phyloP scores from a whole-genome alignment of 441 rosid genomes.

The Euphorbia corollata region DNA sequence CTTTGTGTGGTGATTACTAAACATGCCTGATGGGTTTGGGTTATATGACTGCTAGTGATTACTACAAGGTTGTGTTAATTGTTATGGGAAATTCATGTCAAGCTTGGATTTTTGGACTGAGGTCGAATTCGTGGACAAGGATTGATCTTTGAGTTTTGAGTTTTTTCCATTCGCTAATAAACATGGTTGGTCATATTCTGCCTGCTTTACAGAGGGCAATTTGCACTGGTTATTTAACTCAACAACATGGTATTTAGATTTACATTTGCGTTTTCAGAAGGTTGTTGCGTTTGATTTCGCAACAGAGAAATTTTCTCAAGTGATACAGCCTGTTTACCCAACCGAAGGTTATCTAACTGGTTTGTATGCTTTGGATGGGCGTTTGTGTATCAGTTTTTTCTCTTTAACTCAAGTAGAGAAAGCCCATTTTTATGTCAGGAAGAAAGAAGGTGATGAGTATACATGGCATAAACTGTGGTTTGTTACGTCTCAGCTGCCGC shows the following conservation, averaged over 20 bases:
- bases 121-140: background rate
- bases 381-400: background rate
- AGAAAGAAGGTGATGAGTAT: background rate
- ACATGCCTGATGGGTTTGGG: background rate
- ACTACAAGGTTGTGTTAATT: background rate
- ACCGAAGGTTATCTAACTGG: background rate
- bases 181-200: background rate
- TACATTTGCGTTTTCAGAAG: too few relatives aligned
- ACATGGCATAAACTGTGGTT: background rate
- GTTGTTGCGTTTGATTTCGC: background rate
- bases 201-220: background rate
- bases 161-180: background rate
- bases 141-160: too few relatives aligned
- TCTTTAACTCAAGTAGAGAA: background rate
- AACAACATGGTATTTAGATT: too few relatives aligned
- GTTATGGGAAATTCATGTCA: too few relatives aligned
- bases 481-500: background rate
- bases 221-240: background rate
- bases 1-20: too few relatives aligned
- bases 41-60: background rate
- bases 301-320: background rate
- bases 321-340: background rate
- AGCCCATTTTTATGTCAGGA: background rate
- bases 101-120: slow-evolving; percentile 1
- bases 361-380: background rate